Base-by-base conservation (phyloP, 2,329 filamentous ascomycete genomes). In the Diplodia mutila region DNA sequence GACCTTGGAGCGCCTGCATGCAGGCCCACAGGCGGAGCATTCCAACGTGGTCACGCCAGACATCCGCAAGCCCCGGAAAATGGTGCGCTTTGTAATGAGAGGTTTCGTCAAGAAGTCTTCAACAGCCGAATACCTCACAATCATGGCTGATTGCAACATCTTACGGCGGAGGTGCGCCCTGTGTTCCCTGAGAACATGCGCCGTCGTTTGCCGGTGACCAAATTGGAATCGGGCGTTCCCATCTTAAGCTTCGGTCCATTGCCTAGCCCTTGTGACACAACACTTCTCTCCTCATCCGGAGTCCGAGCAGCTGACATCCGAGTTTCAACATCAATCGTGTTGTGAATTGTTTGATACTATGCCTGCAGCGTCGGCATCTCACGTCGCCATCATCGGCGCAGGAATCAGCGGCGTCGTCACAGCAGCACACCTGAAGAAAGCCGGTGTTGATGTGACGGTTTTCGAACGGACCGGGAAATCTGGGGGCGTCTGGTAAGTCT, bases 401-500 rank as follows among this genome's bases (percentile, higher is more conserved):
- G 77, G 77, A 5, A 76, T 79, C 8, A 78, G 77, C 57, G 77
- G 77, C 54, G 72, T 79, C 3, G 74, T 74, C 12, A 72, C 77
- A 42, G 77, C 77, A 42, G 77, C 76, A 14, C 76, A 79, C 69
- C 67, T 79, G 11, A 73, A 71, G 39, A 75, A 70, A 16, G 75
- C 77, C 67, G 74, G 74, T 2, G n/a, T 79, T 9, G 78, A 86
- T 9, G 83, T 87, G 1, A 83, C 80, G 0, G 81, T 88, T 0
- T 87, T 85, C 69, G 86, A 89, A 69, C 79, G 86, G 65, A 83
- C 80, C 4, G 77, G 78, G 65, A 80, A 77, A 18, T 79, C 82
- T n/a, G 86, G 86, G 2, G 86, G 86, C 16, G 81, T 86, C 32
- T 88, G 86, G 86, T 86, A 77, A 61, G 80, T 71, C 18, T 63